Percentiles rank a stretch among this genome's conserved stretches.
Evolutionary conservation across 2,329 filamentous ascomycete genomes (phyloP).

Genomic region (Aspergillus ochraceus): DNA sequence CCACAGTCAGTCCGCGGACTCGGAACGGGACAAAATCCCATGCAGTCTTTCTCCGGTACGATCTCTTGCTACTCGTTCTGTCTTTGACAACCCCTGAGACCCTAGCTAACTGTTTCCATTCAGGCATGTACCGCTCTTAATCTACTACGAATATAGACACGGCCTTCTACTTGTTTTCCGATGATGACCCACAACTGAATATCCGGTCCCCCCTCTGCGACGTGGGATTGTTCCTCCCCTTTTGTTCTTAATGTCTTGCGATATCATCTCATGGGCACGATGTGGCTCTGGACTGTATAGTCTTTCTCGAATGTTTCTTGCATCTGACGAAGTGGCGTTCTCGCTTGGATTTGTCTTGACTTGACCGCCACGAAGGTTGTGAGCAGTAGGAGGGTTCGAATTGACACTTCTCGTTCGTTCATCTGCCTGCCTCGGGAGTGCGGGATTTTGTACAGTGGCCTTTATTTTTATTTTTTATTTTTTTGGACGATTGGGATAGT

Average conservation of each 20-base stretch:
- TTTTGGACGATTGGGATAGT: not conserved
- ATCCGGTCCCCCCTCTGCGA: not conserved
- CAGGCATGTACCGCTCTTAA: slow-evolving; percentile 12
- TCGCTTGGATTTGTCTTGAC: slow-evolving; percentile 5
- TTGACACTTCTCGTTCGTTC: not conserved
- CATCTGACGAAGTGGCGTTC: slow-evolving; percentile 24
- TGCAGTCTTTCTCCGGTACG: slow-evolving; percentile 34
- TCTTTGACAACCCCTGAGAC: not conserved
- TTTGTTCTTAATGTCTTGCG: slow-evolving; percentile 3
- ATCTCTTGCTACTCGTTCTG: not conserved
- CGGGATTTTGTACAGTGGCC: slow-evolving; percentile 1
- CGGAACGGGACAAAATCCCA: slow-evolving; percentile 23
- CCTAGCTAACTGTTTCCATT: not conserved
- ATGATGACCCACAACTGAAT: slow-evolving; percentile 1
- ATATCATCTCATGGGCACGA: not conserved
- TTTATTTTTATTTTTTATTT: slow-evolving; percentile 4
- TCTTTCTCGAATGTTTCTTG: slow-evolving; percentile 15
- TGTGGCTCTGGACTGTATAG: slow-evolving; percentile 12
- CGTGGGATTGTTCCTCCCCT: not conserved
- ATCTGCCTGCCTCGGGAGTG: not conserved
- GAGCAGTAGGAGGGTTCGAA: not conserved
- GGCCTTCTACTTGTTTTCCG: not conserved
- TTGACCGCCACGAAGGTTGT: not conserved
- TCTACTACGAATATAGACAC: slow-evolving; percentile 9
- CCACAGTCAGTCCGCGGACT: slow-evolving; percentile 34